phyloP scores from a whole-genome alignment of 1,284 basidiomycete genomes.

The Ceratobasidium sp. region DNA sequence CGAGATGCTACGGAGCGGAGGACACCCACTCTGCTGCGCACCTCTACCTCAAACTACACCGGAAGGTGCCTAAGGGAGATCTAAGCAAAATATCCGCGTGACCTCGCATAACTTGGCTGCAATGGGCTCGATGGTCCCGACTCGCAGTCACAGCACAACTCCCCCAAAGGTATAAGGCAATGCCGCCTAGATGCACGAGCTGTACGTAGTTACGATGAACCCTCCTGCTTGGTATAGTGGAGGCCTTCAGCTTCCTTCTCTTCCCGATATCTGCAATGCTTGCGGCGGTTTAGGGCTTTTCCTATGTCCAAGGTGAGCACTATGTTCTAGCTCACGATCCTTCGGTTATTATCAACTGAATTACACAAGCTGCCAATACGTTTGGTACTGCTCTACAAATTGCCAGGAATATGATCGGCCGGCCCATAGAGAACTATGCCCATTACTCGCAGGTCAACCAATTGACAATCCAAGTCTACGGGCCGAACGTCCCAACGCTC shows the following conservation, averaged over 20 bases:
- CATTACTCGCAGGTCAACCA: neutral
- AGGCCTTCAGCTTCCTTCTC: neutral
- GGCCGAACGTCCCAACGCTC: neutral
- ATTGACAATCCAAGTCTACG: neutral
- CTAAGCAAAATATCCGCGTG: neutral
- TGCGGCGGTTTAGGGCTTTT: neutral
- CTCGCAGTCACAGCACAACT: neutral
- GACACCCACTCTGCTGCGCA: slow-evolving; percentile 11
- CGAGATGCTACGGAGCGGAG: neutral
- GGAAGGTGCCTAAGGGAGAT: neutral
- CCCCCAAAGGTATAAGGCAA: neutral
- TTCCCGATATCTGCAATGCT: slow-evolving; percentile 19
- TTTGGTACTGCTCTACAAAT: neutral
- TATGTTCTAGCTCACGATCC: neutral
- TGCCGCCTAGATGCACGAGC: too few species aligned
- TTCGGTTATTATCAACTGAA: neutral
- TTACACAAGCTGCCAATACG: neutral
- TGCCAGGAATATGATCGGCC: neutral
- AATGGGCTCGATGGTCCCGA: neutral
- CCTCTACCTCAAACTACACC: neutral
- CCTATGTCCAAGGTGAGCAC: slow-evolving; percentile 7
- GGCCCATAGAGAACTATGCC: slow-evolving; percentile 2
- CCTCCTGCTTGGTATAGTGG: neutral
- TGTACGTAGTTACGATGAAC: neutral
- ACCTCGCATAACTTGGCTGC: neutral